Base-by-base conservation (phyloP, 805 yeast species). In the Candida ortonii region DNA sequence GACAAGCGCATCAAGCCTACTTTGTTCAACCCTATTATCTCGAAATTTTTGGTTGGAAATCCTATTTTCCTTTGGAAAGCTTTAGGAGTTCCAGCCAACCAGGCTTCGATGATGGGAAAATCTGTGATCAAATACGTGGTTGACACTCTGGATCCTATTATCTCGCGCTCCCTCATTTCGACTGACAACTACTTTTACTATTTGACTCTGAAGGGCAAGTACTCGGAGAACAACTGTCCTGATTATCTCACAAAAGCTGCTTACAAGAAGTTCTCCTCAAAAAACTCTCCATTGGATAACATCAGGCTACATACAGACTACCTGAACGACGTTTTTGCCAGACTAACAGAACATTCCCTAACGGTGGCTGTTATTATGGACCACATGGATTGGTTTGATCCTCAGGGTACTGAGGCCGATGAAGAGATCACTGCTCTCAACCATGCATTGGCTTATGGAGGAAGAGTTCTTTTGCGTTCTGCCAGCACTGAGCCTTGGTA, bases 371-470 rank as follows among this genome's bases (percentile, higher is more conserved):
- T 84, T 25, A 81, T 84, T 34, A 84, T 84, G 95, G 95, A 84
- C 59, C 95, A 84, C 58, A 83, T 85, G 93, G 95, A 85, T 61
- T 84, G 95, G 95, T 84, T 84, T 53, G 79, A 80, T 47, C 80
- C 84, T 22, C 55, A 66, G 11, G 82, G 80, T 7, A 50, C 51
- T 3, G 88, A 81, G 14, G 89, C 86, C 9, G 62, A 69, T 29
- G 67, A 70, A 27, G 94, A 85, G 57, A 78, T 85, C 44, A 54
- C 66, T 21, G 84, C 86, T 0, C 65, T 85, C 28, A 68, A 69
- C 53, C 66, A 70, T 31, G 82, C 88, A 13, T 65, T 84, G 32
- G 71, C 73, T 8, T 69, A 71, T 17, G 78, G 79, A 20, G 95
- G 94, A 10, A 69, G 87, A 38, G 93, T 84, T 4, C 61, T 84